Percentiles rank a stretch among this genome's conserved stretches.
These are phyloP conservation scores for Starmerella apicola DNA, from an alignment of 805 yeast genomes.

Conservation along the genomic window DNA sequence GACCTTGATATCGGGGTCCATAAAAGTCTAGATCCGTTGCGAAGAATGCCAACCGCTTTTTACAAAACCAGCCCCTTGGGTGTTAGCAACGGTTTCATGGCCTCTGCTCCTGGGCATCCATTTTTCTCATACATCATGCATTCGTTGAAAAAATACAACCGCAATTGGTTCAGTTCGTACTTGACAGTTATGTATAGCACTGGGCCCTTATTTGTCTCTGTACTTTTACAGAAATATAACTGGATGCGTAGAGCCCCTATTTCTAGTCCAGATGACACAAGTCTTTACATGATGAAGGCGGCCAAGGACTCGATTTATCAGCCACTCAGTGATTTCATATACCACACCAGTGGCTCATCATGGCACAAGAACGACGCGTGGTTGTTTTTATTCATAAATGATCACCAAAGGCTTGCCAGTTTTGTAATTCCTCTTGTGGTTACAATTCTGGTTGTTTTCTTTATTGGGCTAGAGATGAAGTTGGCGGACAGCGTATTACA, in stretches of 20 bases:
- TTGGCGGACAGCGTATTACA: no score
- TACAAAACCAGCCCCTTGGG: conserved; percentile 85
- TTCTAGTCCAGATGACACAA: conserved; percentile 28
- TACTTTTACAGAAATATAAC: conserved; percentile 77
- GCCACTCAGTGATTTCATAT: conserved; percentile 44
- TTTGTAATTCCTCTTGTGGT: no score
- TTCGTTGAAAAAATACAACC: conserved; percentile 47
- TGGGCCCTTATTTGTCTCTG: conserved; percentile 78
- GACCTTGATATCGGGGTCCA: conserved; percentile 86
- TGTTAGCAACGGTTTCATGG: conserved; percentile 86
- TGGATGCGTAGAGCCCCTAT: no score
- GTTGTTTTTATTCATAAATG: conserved; percentile 57
- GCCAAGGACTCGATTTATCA: conserved; percentile 38
- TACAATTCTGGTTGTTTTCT: no score
- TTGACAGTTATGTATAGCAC: conserved; percentile 86
- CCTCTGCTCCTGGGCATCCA: conserved; percentile 75
- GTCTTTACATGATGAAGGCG: conserved; percentile 30
- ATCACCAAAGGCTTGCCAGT: conserved; percentile 31
- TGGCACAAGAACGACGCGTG: conserved; percentile 89
- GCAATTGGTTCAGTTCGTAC: conserved; percentile 76
- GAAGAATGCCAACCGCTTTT: conserved; percentile 73
- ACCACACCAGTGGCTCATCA: conserved; percentile 69
- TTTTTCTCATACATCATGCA: conserved; percentile 63
- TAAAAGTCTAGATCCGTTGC: conserved; percentile 63
- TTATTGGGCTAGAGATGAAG: no score